Percentiles rank a stretch among this genome's conserved stretches.
Conservation (phyloP, 352 stramenopile genomes). For the Globisporangium uncinulatum region DNA sequence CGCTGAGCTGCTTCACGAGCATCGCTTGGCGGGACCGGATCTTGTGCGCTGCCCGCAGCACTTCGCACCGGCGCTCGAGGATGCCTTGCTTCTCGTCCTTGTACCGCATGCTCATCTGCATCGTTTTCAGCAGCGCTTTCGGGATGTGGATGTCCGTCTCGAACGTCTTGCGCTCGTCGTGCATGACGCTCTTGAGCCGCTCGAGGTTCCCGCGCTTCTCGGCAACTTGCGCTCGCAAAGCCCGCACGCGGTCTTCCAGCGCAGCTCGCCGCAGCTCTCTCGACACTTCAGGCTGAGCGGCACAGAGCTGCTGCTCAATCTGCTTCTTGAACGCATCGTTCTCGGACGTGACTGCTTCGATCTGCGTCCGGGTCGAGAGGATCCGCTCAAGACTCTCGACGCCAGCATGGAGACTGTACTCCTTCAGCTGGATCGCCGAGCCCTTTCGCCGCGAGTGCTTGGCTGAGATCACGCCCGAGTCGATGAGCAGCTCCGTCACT, state of each 20-base stretch:
- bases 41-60: conserved; percentile 74
- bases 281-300: conserved; percentile 31
- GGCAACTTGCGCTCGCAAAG: conserved; percentile 36
- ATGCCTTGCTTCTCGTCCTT: conserved; percentile 81
- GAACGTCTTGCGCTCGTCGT: conserved; percentile 71
- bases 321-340: conserved; percentile 48
- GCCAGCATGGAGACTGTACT: conserved; percentile 69
- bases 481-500: conserved; percentile 57
- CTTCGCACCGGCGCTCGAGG: conserved; percentile 64
- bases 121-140: conserved; percentile 66
- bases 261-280: conserved; percentile 41
- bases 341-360: conserved; percentile 30
- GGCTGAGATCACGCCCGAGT: conserved; percentile 53
- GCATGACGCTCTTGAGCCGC: conserved; percentile 55
- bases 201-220: conserved; percentile 53
- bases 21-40: conserved; percentile 77
- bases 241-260: conserved; percentile 47
- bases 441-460: conserved; percentile 72
- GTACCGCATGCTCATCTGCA: conserved; percentile 81
- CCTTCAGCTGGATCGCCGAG: conserved; percentile 70
- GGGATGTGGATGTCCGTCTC: conserved; percentile 79
- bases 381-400: conserved; percentile 66
- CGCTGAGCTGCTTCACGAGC: conserved; percentile 66
- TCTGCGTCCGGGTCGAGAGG: conserved; percentile 37
- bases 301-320: conserved; percentile 39